Base-by-base conservation (phyloP, 768 basidiomycete genomes). In the Hebeloma cylindrosporum region DNA sequence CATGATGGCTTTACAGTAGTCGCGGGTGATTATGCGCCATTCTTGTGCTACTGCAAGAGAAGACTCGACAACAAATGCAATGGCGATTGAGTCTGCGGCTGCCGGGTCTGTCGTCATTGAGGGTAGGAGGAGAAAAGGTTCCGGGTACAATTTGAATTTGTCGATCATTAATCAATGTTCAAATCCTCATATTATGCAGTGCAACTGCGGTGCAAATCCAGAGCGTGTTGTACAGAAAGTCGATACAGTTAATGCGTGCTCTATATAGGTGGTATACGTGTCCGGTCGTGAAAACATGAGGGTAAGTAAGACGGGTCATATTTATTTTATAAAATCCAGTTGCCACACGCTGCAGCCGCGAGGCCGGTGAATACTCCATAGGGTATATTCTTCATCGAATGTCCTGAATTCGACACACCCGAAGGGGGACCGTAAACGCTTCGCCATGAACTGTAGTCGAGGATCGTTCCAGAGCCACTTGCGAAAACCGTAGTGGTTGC, bases 1-100 rank as follows among this genome's bases (percentile, higher is more conserved):
- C 39, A 85, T 54, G 43, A 85, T 65, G 1, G 71, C 75, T 3
- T 56, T 56, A 14, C 83, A 53, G 59, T 84, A 85, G 4, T 74
- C 70, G 7, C 47, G 27, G 31, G 79, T 52, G 21, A 82, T 48
- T 6, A 57, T 58, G 0, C 56, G 47, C 83, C 83, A 86, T 57
- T 82, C 76, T 2, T 65, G 52, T 6, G 71, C 73, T 3, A 88
- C 66, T 3, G 70, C 53, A 2, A 78, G 60, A 4, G 85, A 85
- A 1, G 80, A 74, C 39, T 87, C 85, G 47, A 81, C 68, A 42
- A 87, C 75, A 44, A 79, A 72, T 0, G 75, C 78, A 22, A 86
- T 62, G 13, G 81, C 79, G 29, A 73, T 47, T 25, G 64, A 35
- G 8, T 65, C 60, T 26, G 8, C 53, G 10, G 48, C 28, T 11